These are phyloP conservation scores for Amniculicola lignicola DNA, from an alignment of 495 filamentous ascomycete species.

Conservation along the genomic window DNA sequence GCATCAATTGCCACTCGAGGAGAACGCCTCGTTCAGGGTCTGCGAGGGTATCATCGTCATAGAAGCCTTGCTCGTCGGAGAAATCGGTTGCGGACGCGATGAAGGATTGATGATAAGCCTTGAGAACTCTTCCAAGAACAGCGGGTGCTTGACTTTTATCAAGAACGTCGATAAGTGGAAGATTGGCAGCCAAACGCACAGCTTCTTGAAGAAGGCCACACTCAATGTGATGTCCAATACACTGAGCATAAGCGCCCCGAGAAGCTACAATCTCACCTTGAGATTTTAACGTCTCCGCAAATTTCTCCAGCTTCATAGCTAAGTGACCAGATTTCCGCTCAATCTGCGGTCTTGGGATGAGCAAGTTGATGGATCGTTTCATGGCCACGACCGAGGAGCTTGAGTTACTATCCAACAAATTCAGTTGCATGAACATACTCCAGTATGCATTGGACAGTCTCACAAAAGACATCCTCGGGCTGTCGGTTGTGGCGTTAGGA, in stretches of 20 bases:
- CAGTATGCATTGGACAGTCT: constrained; percentile 80
- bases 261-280: constrained; percentile 41
- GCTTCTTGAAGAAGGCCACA: constrained; percentile 45
- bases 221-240: constrained; percentile 50
- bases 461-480: constrained; percentile 40
- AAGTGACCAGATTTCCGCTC: constrained; percentile 51
- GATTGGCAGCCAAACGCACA: constrained; percentile 32
- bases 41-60: constrained; percentile 46
- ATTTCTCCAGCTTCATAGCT: constrained; percentile 54
- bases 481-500: background rate
- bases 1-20: constrained; percentile 56
- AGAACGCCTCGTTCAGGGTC: constrained; percentile 46
- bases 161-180: constrained; percentile 22
- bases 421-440: constrained; percentile 56
- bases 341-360: constrained; percentile 42
- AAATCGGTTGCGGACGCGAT: constrained; percentile 23
- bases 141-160: constrained; percentile 24
- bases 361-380: constrained; percentile 49
- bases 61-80: constrained; percentile 32
- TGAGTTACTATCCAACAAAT: constrained; percentile 40
- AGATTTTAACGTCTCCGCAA: constrained; percentile 50
- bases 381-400: constrained; percentile 47
- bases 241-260: constrained; percentile 44
- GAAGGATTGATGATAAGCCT: constrained; percentile 47
- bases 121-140: constrained; percentile 50